Conservation (phyloP, 345 rosid species). For the Sisymbrium altissimum region DNA sequence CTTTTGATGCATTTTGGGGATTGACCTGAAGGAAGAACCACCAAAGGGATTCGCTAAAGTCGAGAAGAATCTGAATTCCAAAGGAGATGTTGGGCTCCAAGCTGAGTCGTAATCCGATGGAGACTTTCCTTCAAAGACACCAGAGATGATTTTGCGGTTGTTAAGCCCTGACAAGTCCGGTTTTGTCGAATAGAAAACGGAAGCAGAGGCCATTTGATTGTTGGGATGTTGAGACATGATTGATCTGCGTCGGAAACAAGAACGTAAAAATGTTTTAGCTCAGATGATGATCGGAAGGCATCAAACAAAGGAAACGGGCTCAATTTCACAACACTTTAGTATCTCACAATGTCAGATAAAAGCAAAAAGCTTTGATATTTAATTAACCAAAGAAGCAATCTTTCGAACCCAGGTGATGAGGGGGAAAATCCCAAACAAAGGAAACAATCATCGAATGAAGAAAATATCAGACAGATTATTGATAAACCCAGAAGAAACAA, state of each 20-base stretch:
- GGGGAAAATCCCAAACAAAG: not conserved
- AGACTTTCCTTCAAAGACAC: constrained; percentile 64
- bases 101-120: constrained; percentile 62
- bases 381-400: not conserved
- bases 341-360: not conserved
- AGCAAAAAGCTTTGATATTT: not conserved
- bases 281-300: not conserved
- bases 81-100: constrained; percentile 89
- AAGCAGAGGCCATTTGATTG: constrained; percentile 44
- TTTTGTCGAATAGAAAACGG: constrained; percentile 3
- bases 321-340: not conserved
- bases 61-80: constrained; percentile 65
- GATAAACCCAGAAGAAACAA: not conserved
- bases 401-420: constrained; percentile 13
- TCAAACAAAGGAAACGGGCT: not conserved
- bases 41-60: constrained; percentile 44
- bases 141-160: constrained; percentile 41
- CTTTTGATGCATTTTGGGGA: constrained; percentile 39
- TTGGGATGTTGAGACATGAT: constrained; percentile 51
- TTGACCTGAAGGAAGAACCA: constrained; percentile 31
- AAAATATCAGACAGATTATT: not conserved
- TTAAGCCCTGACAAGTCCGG: constrained; percentile 29
- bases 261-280: not conserved
- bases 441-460: constrained; percentile 12
- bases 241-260: constrained; percentile 22